Conservation (phyloP, 1,284 basidiomycete species). For the Gastroboletus turbinatus region DNA sequence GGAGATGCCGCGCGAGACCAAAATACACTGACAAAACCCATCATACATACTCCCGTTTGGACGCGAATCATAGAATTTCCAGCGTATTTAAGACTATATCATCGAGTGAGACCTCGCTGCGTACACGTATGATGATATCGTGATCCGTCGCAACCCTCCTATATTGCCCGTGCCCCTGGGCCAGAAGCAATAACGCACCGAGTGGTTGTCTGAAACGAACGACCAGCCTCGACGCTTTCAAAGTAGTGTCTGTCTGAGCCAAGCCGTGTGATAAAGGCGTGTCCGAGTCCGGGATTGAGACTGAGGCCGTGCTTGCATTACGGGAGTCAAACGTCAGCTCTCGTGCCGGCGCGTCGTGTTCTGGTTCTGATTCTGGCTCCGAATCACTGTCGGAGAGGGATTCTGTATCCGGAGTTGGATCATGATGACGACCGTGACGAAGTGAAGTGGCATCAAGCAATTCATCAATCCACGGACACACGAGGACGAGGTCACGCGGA, state of each 20-base stretch:
- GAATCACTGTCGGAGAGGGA: not conserved
- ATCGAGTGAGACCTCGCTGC: not conserved
- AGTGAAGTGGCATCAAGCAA: not conserved
- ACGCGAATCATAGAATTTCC: constrained; percentile 2
- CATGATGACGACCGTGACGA: not conserved
- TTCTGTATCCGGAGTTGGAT: not conserved
- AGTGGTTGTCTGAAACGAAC: constrained; percentile 16
- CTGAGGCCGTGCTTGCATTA: not conserved
- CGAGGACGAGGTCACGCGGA: constrained; percentile 12
- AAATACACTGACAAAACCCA: not conserved
- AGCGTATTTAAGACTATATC: constrained; percentile 11
- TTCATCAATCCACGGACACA: constrained; percentile 22
- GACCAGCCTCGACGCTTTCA: constrained; percentile 1
- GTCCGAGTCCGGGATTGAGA: not conserved
- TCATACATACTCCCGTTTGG: too few species aligned
- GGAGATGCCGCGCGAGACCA: not conserved
- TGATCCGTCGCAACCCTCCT: constrained; percentile 17
- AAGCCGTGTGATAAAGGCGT: not conserved
- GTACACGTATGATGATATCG: constrained; percentile 13
- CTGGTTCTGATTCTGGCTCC: not conserved
- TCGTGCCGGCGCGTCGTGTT: not conserved
- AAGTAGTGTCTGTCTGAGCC: not conserved
- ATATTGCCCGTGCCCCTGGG: constrained; percentile 7
- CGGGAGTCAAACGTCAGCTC: not conserved
- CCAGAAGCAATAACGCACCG: constrained; percentile 15